Evolutionary conservation across 331 rosid species (phyloP), one percentile per base, ranked within the genome.

Genomic region (Rhamnella rubrinervis): DNA sequence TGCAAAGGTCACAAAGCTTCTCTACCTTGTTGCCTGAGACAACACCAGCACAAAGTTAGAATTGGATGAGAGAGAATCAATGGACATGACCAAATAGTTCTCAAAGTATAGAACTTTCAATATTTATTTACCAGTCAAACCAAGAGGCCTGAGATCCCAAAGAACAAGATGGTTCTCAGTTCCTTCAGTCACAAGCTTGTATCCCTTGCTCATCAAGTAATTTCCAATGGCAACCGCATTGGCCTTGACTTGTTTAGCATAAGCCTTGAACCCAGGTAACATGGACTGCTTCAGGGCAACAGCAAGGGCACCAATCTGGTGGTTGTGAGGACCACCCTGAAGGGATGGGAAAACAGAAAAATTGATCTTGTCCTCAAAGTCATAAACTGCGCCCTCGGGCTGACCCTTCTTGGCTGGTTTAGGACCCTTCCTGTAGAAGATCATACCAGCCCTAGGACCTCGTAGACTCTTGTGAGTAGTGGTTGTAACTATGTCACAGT

Each of bases 291-390:
- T 95, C 70, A 95, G 72, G 59, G 99, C 99, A 56, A 95, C 99
- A 51, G 99, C 99, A 15, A 95, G 93, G 58, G 99, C 99, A 78
- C 97, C 99, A 18, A 95, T 95, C 82, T 95, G 99, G 83, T 95
- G 99, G 73, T 95, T 95, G 81, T 95, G 99, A 53, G 99, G 99
- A 60, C 99, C 99, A 52, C 99, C 99, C 82, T 95, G 99, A 58
- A 95, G 99, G 59, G 99, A 82, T 14, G 99, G 99, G 79, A 95
- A 91, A 41, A 95, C 99, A 3, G 99, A 84, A 65, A 95, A 95
- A 81, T 95, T 95, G 77, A 95, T 80, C 80, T 86, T 95, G 88
- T 95, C 99, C 82, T 95, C 99, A 38, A 87, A 91, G 20, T 91
- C 96, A 9, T 95, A 95, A 37, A 81, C 90, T 4, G 97, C 97